Base-by-base conservation (phyloP, 164 flowering plant species). In the Annona squamosa region DNA sequence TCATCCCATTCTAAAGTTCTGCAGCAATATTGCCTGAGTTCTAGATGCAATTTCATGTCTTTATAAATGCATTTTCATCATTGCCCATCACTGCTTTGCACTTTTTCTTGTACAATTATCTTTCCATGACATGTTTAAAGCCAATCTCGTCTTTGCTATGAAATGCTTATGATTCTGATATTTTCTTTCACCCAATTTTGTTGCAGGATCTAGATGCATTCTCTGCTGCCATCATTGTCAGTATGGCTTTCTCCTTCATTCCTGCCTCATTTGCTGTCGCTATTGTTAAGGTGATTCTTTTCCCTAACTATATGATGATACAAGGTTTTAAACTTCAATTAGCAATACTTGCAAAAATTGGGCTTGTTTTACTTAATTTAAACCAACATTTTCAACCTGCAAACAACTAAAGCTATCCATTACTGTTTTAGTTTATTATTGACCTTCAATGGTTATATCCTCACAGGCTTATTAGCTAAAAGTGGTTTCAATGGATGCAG, bases 211-310 rank as follows among this genome's bases (percentile, higher is more conserved):
- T 93, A 79, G 98, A 95, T 87, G 99, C 99, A 70, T 95, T 95
- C 73, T 87, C 96, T 63, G 98, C 92, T 72, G 93, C 97, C 46
- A 71, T 95, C 63, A 85, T 95, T 78, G 82, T 93, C 71, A 90
- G 43, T 73, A 90, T 95, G 72, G 98, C 99, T 66, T 93, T 95
- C 86, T 90, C 97, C 65, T 95, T 95, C 77, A 83, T 95, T 69
- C 99, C 99, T 77, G 96, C 99, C 41, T 95, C 99, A 72, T 95
- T 93, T 84, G 98, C 98, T 16, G 97, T 95, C 79, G 77, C 98
- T 63, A 83, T 95, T 80, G 99, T 93, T 3, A 95, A 95, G 99
- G 99, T 95, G 88, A 43, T 17, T 26, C 48, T 56, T 46, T 16
- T 45, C 45, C 69, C 18, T 4, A 17, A 46, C 26, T 46, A 46